Base-by-base conservation (phyloP, 306 rosid species). In the Mucuna pruriens region DNA sequence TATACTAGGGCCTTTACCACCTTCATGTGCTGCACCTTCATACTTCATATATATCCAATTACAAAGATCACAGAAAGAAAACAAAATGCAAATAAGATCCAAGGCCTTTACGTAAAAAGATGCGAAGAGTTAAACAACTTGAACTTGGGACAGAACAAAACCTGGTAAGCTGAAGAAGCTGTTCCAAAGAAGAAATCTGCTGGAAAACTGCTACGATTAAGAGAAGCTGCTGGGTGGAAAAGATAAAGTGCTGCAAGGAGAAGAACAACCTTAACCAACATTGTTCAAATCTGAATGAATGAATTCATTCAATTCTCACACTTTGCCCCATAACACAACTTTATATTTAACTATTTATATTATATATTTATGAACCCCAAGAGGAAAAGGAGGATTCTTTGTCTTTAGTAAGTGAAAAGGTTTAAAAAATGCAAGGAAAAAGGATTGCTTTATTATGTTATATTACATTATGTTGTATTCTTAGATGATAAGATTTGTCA, bases 101-200 rank as follows among this genome's bases (percentile, higher is more conserved):
- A 82, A 58, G 16, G 10, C 6, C 12, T 80, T 64, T 17, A 36
- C 57, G 64, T 49, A 66, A 2, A n/a, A 9, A 66, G 45, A 78
- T 66, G 19, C 40, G 19, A 65, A 71, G 2, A 51, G 2, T 4
- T 0, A 36, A 40, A 49, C 44, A 75, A 78, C 36, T 10, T 10
- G 9, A 75, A 78, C 36, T 10, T 10, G 9, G 16, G 42, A 75
- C 25, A 55, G 13, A 62, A 75, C 40, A 71, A 65, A 80, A 89
- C 92, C 92, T 89, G 92, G 87, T 87, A 89, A 66, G 92, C 90
- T 31, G 89, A 85, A 25, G 92, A 89, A 23, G 88, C 89, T 1
- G 89, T 80, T 74, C 92, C 92, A 29, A 89, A 89, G 0, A 85
- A 38, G 86, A 89, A 89, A 81, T 82, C 86, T 38, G 77, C 8